Evolutionary conservation across 306 rosid genomes (phyloP).

Genomic region (Lathyrus tuberosus): DNA sequence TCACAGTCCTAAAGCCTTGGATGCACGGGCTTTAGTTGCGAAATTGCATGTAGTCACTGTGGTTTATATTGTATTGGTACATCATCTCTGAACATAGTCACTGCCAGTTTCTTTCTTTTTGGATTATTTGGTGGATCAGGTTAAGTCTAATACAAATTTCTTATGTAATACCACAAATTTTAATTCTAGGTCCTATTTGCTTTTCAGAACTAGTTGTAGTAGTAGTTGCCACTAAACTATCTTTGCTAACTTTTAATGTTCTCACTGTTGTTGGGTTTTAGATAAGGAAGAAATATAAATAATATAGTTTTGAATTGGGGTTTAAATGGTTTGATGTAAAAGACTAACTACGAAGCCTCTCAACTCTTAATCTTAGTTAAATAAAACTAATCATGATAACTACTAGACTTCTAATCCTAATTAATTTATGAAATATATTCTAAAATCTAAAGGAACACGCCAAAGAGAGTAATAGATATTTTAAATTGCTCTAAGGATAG

Average conservation of each 20-base stretch:
- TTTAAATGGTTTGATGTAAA: constrained; percentile 2
- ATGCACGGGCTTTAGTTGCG: constrained; percentile 10
- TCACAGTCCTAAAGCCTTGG: not conserved
- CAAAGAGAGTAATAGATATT: not conserved
- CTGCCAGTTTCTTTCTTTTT: constrained; percentile 5
- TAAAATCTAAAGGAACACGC: not conserved
- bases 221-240: constrained; percentile 14
- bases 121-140: constrained; percentile 18
- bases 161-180: constrained; percentile 7
- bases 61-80: not conserved
- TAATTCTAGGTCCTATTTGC: constrained; percentile 12
- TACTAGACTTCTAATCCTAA: not conserved
- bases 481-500: not conserved
- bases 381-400: not conserved
- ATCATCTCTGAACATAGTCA: not conserved
- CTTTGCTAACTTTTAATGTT: not conserved
- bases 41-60: constrained; percentile 6
- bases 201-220: constrained; percentile 11
- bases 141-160: constrained; percentile 1
- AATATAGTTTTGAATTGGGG: not conserved
- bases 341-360: not conserved
- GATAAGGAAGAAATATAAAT: not conserved
- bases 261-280: not conserved
- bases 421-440: not conserved
- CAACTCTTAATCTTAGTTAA: not conserved